Base-by-base conservation (phyloP, 78 protist genomes). In the Dictyostelium citrinum region DNA sequence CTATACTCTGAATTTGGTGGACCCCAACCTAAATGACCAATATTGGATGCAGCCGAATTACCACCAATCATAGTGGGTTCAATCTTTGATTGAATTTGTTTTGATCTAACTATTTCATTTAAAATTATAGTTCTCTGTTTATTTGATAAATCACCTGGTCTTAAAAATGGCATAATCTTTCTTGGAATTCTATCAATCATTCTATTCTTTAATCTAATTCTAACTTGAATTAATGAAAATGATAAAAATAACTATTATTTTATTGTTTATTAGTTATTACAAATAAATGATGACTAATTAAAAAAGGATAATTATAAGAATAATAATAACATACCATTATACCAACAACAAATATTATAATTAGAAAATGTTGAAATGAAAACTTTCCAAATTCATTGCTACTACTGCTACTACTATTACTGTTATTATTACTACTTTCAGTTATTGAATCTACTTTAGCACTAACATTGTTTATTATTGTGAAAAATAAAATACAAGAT, bases 21-120 rank as follows among this genome's bases (percentile, higher is more conserved):
- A 20, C 96, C 96, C 91, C 91, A 93, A 24, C 96, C 96, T 60
- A 91, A 84, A 84, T 91, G 95, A 60, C 91, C 84, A 29, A 91
- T 83, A 16, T 46, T 43, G 14, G 64, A 31, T 70, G 77, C 37
- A 0, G 58, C 74, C 24, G 75, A 74, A 51, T 78, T 58, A 37
- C 83, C 95, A 20, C 49, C 46, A 29, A 80, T 35, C 35, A 78
- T 81, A 22, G 29, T 41, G 33, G 90, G 90, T 51, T 91, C 55
- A 33, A 78, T 83, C 78, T 83, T 79, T 4, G 70, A 29, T 27
- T 74, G 86, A 24, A 80, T 83, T 31, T 83, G 92, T 70, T 91
- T 84, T 6, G 95, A 91, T 55, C 45, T 91, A n/a, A 84, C 95
- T 11, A 91, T 49, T 43, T 83, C 95, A 81, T 91, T 91, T 17